Base-by-base conservation (phyloP, 768 basidiomycete species). In the Galerina sulciceps region DNA sequence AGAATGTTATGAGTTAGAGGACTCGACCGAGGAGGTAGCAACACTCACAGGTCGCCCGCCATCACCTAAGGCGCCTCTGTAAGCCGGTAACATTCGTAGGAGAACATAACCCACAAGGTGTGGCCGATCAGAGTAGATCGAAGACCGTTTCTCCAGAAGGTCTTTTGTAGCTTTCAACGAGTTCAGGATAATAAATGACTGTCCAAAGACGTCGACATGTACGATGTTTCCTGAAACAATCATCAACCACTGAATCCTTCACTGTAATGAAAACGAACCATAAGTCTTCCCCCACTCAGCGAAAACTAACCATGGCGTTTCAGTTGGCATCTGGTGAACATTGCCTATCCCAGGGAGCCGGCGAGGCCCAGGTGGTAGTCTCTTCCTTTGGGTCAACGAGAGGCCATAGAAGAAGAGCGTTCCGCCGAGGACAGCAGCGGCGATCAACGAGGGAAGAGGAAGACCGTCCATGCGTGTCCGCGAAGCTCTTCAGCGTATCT, bases 51-150 rank as follows among this genome's bases (percentile, higher is more conserved):
- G 13, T 65, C 60, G 34, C 64, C 60, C 14, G 58, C 58, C 55
- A 65, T 59, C 6, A 62, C 45, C 64, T 65, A 18, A 43, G 6
- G n/a, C 14, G 18, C 14, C 17, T 34, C n/a, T 13, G 17, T 18
- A 13, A 50, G 11, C 13, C 15, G 17, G 35, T n/a, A 47, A 53
- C 9, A 52, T 0, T 1, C 13, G 11, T 34, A n/a, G 2, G 17
- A 13, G 6, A 26, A 31, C 41, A 31, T 10, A 18, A 26, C 65
- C 34, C 10, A 67, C 74, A 11, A 82, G 69, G 14, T 68, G 69
- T 0, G 81, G 82, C 8, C 82, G 69, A 46, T 79, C 76, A 44
- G 81, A 82, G 61, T 82, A 81, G 10, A 80, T 71, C 3, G 73
- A 57, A 1, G 79, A 76, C 56, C 78, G 75, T 60, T 73, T 76